Evolutionary conservation across 2,329 filamentous ascomycete species (phyloP), one percentile per base, ranked within the genome.

Genomic region (Sclerotinia borealis): DNA sequence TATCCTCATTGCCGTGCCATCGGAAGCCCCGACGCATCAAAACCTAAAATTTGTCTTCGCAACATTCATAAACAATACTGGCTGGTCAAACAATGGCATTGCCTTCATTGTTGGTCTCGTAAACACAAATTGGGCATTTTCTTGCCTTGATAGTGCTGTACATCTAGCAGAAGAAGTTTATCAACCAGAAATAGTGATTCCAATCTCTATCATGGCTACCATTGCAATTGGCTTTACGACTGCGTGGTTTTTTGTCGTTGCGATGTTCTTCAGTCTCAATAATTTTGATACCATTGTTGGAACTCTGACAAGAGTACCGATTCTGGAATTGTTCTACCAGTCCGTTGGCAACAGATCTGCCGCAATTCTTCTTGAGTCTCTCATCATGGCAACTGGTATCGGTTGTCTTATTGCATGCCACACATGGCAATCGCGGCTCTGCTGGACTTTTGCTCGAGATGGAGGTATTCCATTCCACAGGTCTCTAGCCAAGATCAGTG

Each of bases 21-120:
- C 41, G 13, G 31, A 43, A 47, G 60, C 60, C 50, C 60, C 60
- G 58, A 39, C 60, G 4, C 61, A 63, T 43, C 60, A 61, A 43
- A 29, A 51, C 41, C 39, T 47, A 2, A 58, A 61, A n/a, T 59
- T 52, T 8, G 62, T 64, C 39, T 64, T 65, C 22, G 58, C 55
- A 31, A 65, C 64, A n/a, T 65, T 65, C 51, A 51, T 51, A 29
- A 64, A 65, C 37, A 47, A 50, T 29, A 63, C 62, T 15, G 62
- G 58, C 10, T 65, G 64, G 64, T 22, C 61, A 19, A 65, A 29
- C 17, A 60, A 61, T 22, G 55, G 55, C 27, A 37, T 65, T 17
- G 55, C 64, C 9, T 65, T 65, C 29, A 31, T 63, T 41, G 56
- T 63, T 22, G 62, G 62, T 5, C 56, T 60, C 6, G 62, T 61